Evolutionary conservation across 768 basidiomycete genomes (phyloP).

Genomic region (Tricholoma sp.): DNA sequence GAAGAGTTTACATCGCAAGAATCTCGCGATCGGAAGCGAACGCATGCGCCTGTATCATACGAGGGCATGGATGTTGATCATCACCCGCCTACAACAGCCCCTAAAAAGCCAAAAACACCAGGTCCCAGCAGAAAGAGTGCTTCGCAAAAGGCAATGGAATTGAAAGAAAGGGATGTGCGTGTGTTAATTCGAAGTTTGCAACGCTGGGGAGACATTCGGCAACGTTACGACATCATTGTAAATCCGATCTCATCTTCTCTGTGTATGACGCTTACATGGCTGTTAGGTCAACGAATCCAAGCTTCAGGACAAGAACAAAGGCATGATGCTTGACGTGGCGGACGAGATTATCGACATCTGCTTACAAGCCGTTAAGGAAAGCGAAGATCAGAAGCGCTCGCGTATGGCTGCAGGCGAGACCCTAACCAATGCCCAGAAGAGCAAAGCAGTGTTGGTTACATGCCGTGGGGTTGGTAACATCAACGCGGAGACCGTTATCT

Average conservation of each 20-base stretch:
- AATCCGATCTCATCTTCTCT: constrained; percentile 22
- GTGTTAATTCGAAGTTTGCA: constrained; percentile 93
- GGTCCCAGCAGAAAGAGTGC: constrained; percentile 82
- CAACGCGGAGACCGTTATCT: constrained; percentile 96
- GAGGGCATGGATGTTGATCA: constrained; percentile 92
- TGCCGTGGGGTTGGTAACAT: constrained; percentile 88
- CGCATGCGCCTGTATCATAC: constrained; percentile 83
- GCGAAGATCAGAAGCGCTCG: constrained; percentile 73
- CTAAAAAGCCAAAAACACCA: constrained; percentile 72
- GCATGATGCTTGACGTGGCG: constrained; percentile 83
- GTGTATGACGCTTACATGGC: background rate
- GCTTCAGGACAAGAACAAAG: constrained; percentile 89
- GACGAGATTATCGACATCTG: constrained; percentile 93
- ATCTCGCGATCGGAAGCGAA: constrained; percentile 72
- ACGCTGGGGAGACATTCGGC: constrained; percentile 95
- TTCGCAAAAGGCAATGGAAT: constrained; percentile 90
- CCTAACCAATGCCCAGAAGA: constrained; percentile 88
- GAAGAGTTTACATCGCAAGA: constrained; percentile 70
- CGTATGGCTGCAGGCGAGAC: constrained; percentile 81
- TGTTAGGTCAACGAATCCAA: constrained; percentile 81
- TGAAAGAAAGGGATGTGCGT: constrained; percentile 96
- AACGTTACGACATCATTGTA: constrained; percentile 92
- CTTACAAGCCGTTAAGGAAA: constrained; percentile 75
- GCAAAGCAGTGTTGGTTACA: constrained; percentile 92
- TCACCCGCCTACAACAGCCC: constrained; percentile 49